Conservation (phyloP, 2,329 filamentous ascomycete species). For the Sporothrix euskadiensis region DNA sequence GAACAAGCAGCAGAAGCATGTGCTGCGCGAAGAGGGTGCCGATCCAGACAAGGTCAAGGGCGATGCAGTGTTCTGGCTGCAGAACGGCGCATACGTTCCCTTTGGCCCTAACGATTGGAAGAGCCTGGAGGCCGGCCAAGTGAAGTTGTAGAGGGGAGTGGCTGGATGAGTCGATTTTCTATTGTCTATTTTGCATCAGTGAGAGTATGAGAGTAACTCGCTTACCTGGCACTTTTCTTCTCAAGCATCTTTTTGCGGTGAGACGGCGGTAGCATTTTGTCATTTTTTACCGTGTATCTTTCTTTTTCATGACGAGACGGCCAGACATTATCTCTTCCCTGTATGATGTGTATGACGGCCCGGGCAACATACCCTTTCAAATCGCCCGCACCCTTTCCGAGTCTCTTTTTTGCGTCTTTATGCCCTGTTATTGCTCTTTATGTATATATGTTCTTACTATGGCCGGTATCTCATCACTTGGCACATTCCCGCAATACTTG, state of each 20-base stretch:
- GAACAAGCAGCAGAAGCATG: constrained; percentile 84
- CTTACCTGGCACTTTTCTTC: background rate
- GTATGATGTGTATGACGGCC: too few species aligned
- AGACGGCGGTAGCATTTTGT: background rate
- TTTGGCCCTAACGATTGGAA: constrained; percentile 71
- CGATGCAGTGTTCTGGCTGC: constrained; percentile 65
- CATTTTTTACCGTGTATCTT: background rate
- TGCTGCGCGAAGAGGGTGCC: constrained; percentile 71
- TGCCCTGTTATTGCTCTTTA: background rate
- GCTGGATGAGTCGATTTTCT: too few species aligned
- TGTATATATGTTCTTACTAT: background rate
- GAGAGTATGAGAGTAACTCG: background rate
- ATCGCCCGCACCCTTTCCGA: background rate
- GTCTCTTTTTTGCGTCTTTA: background rate
- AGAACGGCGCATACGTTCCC: constrained; percentile 63
- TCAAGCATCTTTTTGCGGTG: background rate
- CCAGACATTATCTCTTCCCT: background rate
- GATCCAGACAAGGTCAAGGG: constrained; percentile 57
- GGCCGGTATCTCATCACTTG: background rate
- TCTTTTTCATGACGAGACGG: constrained; percentile 6
- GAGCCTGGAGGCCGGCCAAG: constrained; percentile 63
- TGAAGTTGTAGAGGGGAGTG: constrained; percentile 59
- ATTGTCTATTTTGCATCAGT: background rate
- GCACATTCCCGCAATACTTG: background rate
- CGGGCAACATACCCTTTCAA: background rate